Evolutionary conservation across 345 rosid species (phyloP).

Genomic region (Acer negundo): DNA sequence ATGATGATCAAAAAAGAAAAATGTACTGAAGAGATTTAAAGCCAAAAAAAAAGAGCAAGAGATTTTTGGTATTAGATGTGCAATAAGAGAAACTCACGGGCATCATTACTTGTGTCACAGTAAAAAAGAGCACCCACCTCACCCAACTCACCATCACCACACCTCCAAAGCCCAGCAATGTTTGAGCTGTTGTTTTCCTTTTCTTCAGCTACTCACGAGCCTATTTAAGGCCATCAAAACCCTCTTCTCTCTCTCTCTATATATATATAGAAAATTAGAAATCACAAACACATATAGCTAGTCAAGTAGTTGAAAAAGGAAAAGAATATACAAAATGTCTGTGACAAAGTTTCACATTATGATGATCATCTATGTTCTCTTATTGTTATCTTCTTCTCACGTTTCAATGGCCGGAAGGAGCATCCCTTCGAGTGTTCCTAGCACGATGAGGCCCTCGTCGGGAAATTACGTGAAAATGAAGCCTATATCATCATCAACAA

Average conservation of each 20-base stretch:
- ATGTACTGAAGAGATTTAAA: not conserved
- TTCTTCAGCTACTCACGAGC: constrained; percentile 61
- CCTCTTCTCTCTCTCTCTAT: not conserved
- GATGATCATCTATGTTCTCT: constrained; percentile 27
- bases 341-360: not conserved
- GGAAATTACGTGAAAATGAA: constrained; percentile 47
- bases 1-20: not conserved
- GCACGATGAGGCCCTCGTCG: constrained; percentile 54
- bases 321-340: constrained; percentile 26
- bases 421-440: constrained; percentile 61
- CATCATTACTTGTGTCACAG: constrained; percentile 36
- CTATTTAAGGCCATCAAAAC: constrained; percentile 39
- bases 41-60: no score
- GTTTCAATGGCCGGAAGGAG: constrained; percentile 36
- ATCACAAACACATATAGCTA: not conserved
- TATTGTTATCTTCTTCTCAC: constrained; percentile 6
- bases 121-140: constrained; percentile 36
- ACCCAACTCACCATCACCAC: constrained; percentile 29
- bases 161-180: constrained; percentile 21
- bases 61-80: constrained; percentile 10
- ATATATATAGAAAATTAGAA: not conserved
- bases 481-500: constrained; percentile 34
- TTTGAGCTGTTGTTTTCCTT: constrained; percentile 27
- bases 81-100: constrained; percentile 61
- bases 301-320: not conserved